Evolutionary conservation across 78 protist species (phyloP), one percentile per base, ranked within the genome.

Genomic region (Pirum gemmata): DNA sequence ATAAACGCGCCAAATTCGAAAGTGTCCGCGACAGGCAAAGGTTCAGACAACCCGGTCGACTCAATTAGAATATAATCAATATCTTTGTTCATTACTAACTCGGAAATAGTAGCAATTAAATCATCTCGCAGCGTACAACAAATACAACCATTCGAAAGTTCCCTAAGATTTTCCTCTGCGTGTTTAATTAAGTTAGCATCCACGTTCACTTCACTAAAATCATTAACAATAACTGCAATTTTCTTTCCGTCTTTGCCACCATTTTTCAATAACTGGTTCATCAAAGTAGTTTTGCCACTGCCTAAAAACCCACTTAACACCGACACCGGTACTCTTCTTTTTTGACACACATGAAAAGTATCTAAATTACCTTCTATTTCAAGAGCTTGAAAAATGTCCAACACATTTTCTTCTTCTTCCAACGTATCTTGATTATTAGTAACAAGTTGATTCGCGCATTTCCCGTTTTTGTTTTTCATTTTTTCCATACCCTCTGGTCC

Each of bases 41-140:
- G 98, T 90, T 95, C 97, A 0, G 91, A 38, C 1, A 95, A 88
- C 34, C 98, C 95, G 5, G 92, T 73, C 38, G 84, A 33, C 41
- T 83, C 90, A 38, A 89, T 83, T 34, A 89, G 33, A 31, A 89
- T 0, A 85, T 74, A 86, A 67, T 94, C 95, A 72, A 72, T 88
- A 38, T 72, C 1, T 2, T 27, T 29, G 1, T 0, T 0, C 34
- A 1, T 0, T 29, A 89, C 94, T 41, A 91, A 61, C 37, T 76
- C 73, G 1, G 72, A 27, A 35, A 96, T 77, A 38, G 91, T 93
- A 25, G 73, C 38, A n/a, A 95, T 91, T 38, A 96, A 92, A 73
- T 96, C 98, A 38, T 92, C 96, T 26, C 95, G 88, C 83, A 95
- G 83, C 1, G 95, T 93, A 90, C 97, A 95, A 87, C 98, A 96